Base-by-base conservation (phyloP, 164 flowering plant species). In the Brasenia schreberi region DNA sequence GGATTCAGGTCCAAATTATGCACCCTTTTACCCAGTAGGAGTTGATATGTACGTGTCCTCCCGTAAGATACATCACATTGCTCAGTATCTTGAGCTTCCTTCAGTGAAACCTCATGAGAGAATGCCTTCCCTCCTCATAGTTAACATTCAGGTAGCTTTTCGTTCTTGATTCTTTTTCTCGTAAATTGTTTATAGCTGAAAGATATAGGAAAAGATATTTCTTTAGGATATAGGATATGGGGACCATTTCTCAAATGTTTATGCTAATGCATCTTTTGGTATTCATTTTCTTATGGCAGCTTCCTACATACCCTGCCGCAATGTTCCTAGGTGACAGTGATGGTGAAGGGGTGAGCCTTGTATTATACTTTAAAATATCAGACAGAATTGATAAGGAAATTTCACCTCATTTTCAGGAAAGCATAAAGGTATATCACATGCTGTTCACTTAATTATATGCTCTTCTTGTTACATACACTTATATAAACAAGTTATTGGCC, bases 341-440 rank as follows among this genome's bases (percentile, higher is more conserved):
- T 77, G 98, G 98, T 4, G 98, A 92, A 80, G 98, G 97, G 67
- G 74, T 88, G 86, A 92, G 94, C 77, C 92, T 92, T 66, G 92
- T 92, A 33, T 71, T 92, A 39, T 92, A 92, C 65, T 88, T 90
- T 64, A 90, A 81, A 78, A 75, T 92, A 65, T 85, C 89, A 49
- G 94, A 93, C 61, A 83, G 62, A 65, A 83, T 80, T 66, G 94
- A 86, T 17, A 75, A 81, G 71, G 88, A 85, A 0, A 68, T 83
- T 33, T 86, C 94, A 66, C 66, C 81, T 10, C 80, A 81, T 39
- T 90, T 72, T 77, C 93, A 85, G 65, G 90, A 88, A 5, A 77
- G 77, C 73, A 85, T 93, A 72, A 78, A 75, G 94, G 98, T 93
- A 77, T 49, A 49, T 14, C 56, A 33, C 39, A 1, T 49, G 56